A percentile compares a stretch with the other conserved stretches of the same genome.
These are phyloP conservation scores for Russula brevipes DNA, from an alignment of 768 basidiomycete genomes.

Conservation along the genomic window DNA sequence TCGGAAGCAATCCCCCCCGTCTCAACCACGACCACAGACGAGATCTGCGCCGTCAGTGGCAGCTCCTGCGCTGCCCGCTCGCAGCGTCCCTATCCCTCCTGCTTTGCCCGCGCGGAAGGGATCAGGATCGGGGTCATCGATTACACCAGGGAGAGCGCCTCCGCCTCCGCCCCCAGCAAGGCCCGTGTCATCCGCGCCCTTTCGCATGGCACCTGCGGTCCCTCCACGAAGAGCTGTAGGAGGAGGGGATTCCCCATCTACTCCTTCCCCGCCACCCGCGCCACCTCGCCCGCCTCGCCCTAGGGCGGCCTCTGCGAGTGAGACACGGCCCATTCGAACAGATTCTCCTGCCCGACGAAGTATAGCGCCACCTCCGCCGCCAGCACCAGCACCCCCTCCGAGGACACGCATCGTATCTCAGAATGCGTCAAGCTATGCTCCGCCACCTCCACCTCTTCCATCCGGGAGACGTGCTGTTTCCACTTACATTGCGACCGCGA, in stretches of 20 bases:
- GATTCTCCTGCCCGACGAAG: conserved; percentile 21
- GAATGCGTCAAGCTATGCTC: background rate
- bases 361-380: conserved; percentile 27
- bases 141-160: conserved; percentile 15
- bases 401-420: conserved; percentile 23
- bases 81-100: conserved; percentile 2
- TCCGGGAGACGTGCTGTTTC: conserved; percentile 12
- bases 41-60: conserved; percentile 1
- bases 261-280: conserved; percentile 4
- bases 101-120: conserved; percentile 23
- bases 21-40: conserved; percentile 16
- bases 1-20: conserved; percentile 25
- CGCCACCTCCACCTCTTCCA: conserved; percentile 1
- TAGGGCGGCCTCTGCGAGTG: conserved; percentile 23
- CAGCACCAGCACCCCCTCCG: conserved; percentile 25
- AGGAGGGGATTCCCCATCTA: background rate
- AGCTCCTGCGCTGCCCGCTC: conserved; percentile 23
- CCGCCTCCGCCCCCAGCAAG: conserved; percentile 23
- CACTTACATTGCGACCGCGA: background rate
- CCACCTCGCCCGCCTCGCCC: conserved; percentile 31
- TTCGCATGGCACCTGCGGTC: conserved; percentile 13
- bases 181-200: conserved; percentile 21
- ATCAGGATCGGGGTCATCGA: conserved; percentile 15
- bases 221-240: conserved; percentile 10
- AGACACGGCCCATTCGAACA: background rate